A percentile compares a stretch with the other conserved stretches of the same genome.
These are phyloP conservation scores for Fomitopsis schrenkii DNA, from an alignment of 1,284 basidiomycete species.

Conservation along the genomic window DNA sequence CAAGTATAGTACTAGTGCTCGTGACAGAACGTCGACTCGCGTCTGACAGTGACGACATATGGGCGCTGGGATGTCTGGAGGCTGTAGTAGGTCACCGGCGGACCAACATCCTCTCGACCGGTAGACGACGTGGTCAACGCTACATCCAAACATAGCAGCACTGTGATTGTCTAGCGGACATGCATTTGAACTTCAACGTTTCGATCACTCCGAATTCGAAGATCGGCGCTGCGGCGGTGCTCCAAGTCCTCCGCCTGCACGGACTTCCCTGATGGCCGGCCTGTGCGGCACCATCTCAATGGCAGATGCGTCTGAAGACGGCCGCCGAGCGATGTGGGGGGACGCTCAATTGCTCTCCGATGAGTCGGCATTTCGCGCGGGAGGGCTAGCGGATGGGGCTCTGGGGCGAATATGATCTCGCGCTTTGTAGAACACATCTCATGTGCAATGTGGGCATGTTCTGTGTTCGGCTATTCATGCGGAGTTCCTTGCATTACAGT, in stretches of 20 bases:
- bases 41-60: no score
- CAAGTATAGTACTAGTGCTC: no score
- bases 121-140: not conserved
- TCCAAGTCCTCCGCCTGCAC: not conserved
- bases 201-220: constrained; percentile 1
- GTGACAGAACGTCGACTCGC: no score
- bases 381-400: not conserved
- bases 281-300: not conserved
- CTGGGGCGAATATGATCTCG: not conserved
- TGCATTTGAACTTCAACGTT: not conserved
- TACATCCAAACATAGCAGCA: no score
- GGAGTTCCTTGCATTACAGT: no score
- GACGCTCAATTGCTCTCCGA: not conserved
- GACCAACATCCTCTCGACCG: not conserved
- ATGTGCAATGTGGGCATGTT: no score
- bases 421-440: not conserved
- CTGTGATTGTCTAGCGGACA: not conserved
- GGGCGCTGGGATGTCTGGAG: no score
- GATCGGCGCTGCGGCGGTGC: constrained; percentile 1
- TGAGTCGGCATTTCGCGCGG: not conserved
- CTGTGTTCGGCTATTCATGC: no score
- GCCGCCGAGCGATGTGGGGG: not conserved
- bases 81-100: not conserved
- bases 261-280: not conserved
- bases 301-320: not conserved